phyloP scores from a whole-genome alignment of 805 yeast genomes.

The Middelhovenomyces tepae region DNA sequence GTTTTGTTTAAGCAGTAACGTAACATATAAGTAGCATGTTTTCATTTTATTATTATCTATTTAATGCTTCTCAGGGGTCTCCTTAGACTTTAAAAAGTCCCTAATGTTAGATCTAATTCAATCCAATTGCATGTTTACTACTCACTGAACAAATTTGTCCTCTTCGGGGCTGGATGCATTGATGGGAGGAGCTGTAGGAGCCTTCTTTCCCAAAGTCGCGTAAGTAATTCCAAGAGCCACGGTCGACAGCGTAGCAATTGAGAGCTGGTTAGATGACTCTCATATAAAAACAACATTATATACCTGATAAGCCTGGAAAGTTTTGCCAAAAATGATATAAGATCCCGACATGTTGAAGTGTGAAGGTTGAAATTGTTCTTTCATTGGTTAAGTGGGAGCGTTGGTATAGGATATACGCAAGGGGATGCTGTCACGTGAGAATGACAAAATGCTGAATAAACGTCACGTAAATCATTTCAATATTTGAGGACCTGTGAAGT shows the following conservation, averaged over 20 bases:
- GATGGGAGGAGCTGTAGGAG: conserved; percentile 57
- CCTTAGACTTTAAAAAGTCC: conserved; percentile 53
- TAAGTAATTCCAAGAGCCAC: conserved; percentile 57
- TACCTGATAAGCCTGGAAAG: conserved; percentile 73
- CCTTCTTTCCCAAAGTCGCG: conserved; percentile 53
- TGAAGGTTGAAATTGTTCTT: conserved; percentile 12
- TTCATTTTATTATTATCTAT: conserved; percentile 6
- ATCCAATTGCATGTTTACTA: conserved; percentile 1
- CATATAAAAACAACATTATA: conserved; percentile 17
- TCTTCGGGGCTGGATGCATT: conserved; percentile 79
- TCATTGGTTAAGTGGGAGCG: too few relatives aligned
- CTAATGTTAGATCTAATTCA: conserved; percentile 18
- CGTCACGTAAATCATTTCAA: too few relatives aligned
- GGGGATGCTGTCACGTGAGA: too few relatives aligned
- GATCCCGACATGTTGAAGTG: conserved; percentile 61
- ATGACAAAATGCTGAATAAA: too few relatives aligned
- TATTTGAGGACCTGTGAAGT: too few relatives aligned
- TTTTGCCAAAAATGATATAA: conserved; percentile 75
- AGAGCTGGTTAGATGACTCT: conserved; percentile 36
- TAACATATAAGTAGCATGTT: background rate
- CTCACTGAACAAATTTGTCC: conserved; percentile 60
- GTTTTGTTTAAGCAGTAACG: conserved; percentile 50
- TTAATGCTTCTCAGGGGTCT: conserved; percentile 20
- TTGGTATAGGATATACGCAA: too few relatives aligned
- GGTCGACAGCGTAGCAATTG: conserved; percentile 70